These are phyloP conservation scores for Plectosphaerella sp. DNA, from an alignment of 2,329 filamentous ascomycete genomes.

Conservation along the genomic window DNA sequence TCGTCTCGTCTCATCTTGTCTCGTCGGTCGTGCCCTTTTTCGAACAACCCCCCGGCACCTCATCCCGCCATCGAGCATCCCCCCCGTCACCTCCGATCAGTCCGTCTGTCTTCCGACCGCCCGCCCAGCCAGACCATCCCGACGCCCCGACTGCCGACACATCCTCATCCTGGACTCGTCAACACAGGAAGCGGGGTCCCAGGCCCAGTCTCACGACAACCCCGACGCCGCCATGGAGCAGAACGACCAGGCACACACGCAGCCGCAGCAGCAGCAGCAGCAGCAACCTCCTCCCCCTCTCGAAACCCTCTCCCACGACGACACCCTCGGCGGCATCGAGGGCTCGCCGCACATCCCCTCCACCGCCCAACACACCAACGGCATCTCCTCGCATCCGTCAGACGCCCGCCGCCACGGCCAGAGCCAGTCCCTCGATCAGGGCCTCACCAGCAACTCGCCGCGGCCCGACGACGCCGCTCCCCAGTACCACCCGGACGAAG, in stretches of 20 bases:
- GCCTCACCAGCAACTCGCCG: conserved; percentile 31
- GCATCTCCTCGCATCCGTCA: conserved; percentile 5
- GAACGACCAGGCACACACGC: conserved; percentile 29
- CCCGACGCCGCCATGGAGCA: conserved; percentile 46
- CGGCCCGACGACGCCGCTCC: conserved; percentile 19
- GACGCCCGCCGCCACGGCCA: conserved; percentile 27
- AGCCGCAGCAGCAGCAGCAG: conserved; percentile 21
- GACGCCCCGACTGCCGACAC: background rate
- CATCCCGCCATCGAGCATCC: background rate
- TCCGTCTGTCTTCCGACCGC: background rate
- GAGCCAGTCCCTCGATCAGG: conserved; percentile 47
- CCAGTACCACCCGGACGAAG: conserved; percentile 33
- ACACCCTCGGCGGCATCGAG: conserved; percentile 46
- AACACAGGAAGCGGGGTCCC: conserved; percentile 41
- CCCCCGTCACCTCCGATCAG: background rate
- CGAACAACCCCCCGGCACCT: background rate
- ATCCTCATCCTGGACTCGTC: conserved; percentile 48
- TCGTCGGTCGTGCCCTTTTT: background rate
- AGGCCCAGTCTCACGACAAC: conserved; percentile 48
- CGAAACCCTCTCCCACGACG: conserved; percentile 30
- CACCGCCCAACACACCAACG: conserved; percentile 21
- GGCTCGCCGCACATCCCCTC: conserved; percentile 35
- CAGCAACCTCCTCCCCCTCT: too few relatives aligned
- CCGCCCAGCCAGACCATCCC: background rate
- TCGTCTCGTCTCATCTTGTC: too few relatives aligned